phyloP scores from a whole-genome alignment of 805 yeast species.

The Yamadazyma scolyti region DNA sequence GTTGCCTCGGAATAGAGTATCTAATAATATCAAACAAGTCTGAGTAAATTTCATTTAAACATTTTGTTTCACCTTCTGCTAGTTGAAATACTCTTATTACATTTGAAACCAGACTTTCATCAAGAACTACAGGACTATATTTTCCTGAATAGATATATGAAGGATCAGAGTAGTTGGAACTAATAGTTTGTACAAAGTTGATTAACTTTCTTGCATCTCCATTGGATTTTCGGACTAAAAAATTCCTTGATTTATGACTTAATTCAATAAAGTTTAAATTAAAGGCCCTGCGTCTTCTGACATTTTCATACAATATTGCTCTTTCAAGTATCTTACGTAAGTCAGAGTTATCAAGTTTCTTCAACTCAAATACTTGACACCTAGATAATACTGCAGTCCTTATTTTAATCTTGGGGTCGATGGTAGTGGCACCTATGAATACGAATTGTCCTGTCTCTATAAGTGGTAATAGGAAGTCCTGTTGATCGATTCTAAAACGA shows the following conservation, averaged over 20 bases:
- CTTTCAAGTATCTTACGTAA: conserved; percentile 48
- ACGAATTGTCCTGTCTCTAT: conserved; percentile 81
- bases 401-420: conserved; percentile 80
- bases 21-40: conserved; percentile 1
- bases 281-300: conserved; percentile 14
- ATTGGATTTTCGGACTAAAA: conserved; percentile 14
- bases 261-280: conserved; percentile 13
- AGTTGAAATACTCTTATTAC: neutral
- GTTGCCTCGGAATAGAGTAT: too few relatives aligned
- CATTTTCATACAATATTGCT: conserved; percentile 47
- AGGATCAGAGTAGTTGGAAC: conserved; percentile 11
- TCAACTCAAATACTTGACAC: conserved; percentile 73
- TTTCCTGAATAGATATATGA: neutral
- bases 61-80: too few relatives aligned
- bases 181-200: conserved; percentile 27
- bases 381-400: conserved; percentile 81
- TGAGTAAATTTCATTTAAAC: neutral
- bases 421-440: conserved; percentile 95
- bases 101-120: neutral
- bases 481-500: conserved; percentile 80
- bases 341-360: conserved; percentile 49
- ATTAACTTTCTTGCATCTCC: conserved; percentile 36
- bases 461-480: conserved; percentile 78
- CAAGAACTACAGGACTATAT: conserved; percentile 1
- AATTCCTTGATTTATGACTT: conserved; percentile 10